These are phyloP conservation scores for Ramaria sp. DNA, from an alignment of 768 basidiomycete genomes.

Conservation along the genomic window DNA sequence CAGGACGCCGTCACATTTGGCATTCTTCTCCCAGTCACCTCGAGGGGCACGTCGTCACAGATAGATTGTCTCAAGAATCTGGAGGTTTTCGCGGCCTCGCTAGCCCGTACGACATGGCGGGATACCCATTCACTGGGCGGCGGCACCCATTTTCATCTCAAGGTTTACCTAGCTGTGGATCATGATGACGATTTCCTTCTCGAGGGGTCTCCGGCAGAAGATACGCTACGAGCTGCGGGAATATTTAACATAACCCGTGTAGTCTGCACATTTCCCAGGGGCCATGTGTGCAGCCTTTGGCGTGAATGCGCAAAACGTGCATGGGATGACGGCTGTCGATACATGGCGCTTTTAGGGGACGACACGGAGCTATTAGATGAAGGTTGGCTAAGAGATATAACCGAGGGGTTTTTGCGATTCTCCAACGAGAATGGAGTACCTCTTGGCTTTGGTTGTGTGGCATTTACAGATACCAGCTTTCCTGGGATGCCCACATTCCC, in stretches of 20 bases:
- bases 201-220: conserved; percentile 24
- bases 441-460: conserved; percentile 43
- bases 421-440: conserved; percentile 22
- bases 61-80: conserved; percentile 33
- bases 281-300: conserved; percentile 46
- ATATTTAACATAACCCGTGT: conserved; percentile 26
- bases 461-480: conserved; percentile 43
- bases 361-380: conserved; percentile 39
- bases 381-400: conserved; percentile 38
- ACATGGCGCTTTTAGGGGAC: conserved; percentile 44
- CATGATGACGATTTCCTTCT: conserved; percentile 34
- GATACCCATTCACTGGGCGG: conserved; percentile 27
- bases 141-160: conserved; percentile 23
- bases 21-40: conserved; percentile 48
- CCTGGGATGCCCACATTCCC: conserved; percentile 57
- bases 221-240: conserved; percentile 26
- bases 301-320: conserved; percentile 36
- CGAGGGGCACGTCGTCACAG: conserved; percentile 27
- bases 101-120: conserved; percentile 34
- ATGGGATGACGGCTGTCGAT: conserved; percentile 37
- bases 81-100: conserved; percentile 29
- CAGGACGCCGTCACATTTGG: conserved; percentile 31
- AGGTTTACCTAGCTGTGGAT: conserved; percentile 44
- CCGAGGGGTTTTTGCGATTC: conserved; percentile 27
- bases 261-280: conserved; percentile 29